phyloP scores from a whole-genome alignment of 2,329 filamentous ascomycete species.

The Penicillium sp. region DNA sequence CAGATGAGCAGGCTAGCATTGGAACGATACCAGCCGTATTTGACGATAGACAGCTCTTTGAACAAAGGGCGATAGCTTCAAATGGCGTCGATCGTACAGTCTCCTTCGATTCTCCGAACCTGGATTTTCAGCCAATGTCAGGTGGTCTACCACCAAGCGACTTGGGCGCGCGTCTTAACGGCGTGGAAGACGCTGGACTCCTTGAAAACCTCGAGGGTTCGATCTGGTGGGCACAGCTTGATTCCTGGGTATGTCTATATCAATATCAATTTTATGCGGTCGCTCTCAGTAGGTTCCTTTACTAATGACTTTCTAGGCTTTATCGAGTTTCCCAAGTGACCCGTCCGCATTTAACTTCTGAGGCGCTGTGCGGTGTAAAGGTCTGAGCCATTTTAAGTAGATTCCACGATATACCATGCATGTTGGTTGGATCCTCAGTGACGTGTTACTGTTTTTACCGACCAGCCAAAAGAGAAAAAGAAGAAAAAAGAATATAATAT shows the following conservation, averaged over 20 bases:
- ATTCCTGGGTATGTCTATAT: slow-evolving; percentile 44
- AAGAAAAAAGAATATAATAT: neutral
- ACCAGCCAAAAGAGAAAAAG: too few species aligned
- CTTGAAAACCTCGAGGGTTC: slow-evolving; percentile 47
- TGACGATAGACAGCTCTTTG: neutral
- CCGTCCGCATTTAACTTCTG: slow-evolving; percentile 36
- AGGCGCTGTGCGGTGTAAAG: neutral
- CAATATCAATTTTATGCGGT: neutral
- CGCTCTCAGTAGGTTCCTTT: slow-evolving; percentile 14
- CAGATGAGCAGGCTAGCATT: slow-evolving; percentile 15
- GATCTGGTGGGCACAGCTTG: slow-evolving; percentile 47
- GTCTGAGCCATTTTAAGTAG: neutral
- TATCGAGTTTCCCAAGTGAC: slow-evolving; percentile 42
- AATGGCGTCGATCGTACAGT: slow-evolving; percentile 13
- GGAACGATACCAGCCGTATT: neutral
- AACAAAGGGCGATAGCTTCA: neutral
- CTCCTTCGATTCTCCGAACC: slow-evolving; percentile 22
- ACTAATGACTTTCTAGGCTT: slow-evolving; percentile 34
- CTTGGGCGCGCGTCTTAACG: slow-evolving; percentile 25
- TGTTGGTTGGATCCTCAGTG: neutral
- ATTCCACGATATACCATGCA: neutral
- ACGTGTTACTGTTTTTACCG: neutral
- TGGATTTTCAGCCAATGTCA: slow-evolving; percentile 26
- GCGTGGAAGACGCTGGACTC: slow-evolving; percentile 37
- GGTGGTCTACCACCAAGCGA: slow-evolving; percentile 30